A percentile compares a stretch with the other conserved stretches of the same genome.
Conservation (phyloP, 345 rosid genomes). For the Boechera divaricarpa region DNA sequence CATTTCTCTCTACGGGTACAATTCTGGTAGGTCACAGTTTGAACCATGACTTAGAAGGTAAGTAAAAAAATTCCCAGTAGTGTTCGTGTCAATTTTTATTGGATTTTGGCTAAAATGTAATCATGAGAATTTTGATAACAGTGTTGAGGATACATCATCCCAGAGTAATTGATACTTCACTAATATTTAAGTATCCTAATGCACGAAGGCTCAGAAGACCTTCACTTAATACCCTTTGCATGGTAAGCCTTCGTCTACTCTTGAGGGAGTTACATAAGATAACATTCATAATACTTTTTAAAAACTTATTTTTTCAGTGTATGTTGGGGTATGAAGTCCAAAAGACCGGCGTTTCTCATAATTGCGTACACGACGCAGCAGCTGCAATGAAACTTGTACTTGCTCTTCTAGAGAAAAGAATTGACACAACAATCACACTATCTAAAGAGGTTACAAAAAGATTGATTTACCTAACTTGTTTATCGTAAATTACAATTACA, state of each 20-base stretch:
- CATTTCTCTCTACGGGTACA: slow-evolving; percentile 57
- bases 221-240: slow-evolving; percentile 54
- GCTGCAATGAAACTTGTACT: slow-evolving; percentile 87
- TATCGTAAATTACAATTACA: background rate
- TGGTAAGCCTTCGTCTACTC: slow-evolving; percentile 3
- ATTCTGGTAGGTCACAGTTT: slow-evolving; percentile 85
- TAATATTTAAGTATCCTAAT: slow-evolving; percentile 62
- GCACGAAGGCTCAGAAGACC: slow-evolving; percentile 50
- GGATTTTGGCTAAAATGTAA: background rate
- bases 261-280: background rate
- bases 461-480: background rate
- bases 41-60: slow-evolving; percentile 73
- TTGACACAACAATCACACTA: slow-evolving; percentile 46
- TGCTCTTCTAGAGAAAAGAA: slow-evolving; percentile 60
- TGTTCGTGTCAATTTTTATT: background rate
- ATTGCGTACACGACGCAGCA: slow-evolving; percentile 74
- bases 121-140: slow-evolving; percentile 37
- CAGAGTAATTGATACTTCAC: slow-evolving; percentile 76
- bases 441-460: slow-evolving; percentile 53
- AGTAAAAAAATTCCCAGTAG: background rate
- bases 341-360: slow-evolving; percentile 67
- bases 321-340: slow-evolving; percentile 72
- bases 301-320: background rate
- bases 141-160: slow-evolving; percentile 82
- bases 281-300: background rate